These are phyloP conservation scores for Wakefieldia striispora DNA, from an alignment of 768 basidiomycete genomes.

Conservation along the genomic window DNA sequence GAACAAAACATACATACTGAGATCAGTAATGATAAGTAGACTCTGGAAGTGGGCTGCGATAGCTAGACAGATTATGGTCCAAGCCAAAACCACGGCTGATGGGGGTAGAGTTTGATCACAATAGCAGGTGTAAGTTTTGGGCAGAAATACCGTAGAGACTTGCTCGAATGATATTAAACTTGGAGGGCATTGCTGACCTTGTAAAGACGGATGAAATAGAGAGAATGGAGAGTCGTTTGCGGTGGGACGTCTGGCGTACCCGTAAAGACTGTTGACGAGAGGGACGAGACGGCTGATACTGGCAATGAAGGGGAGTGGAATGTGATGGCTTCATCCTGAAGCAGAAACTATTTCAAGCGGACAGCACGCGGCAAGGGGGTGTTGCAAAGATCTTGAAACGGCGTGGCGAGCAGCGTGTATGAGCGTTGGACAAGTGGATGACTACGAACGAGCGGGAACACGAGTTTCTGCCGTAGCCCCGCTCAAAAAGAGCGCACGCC, in stretches of 20 bases:
- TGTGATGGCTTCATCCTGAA: constrained; percentile 31
- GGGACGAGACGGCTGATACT: constrained; percentile 24
- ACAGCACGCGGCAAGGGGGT: constrained; percentile 29
- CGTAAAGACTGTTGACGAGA: constrained; percentile 20
- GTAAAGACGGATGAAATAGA: constrained; percentile 31
- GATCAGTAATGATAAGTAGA: constrained; percentile 70
- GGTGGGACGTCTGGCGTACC: constrained; percentile 32
- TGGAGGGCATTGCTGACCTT: constrained; percentile 56
- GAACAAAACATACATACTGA: constrained; percentile 53
- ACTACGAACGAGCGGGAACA: constrained; percentile 23
- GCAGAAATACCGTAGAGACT: constrained; percentile 59
- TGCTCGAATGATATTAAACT: constrained; percentile 68
- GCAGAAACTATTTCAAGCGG: constrained; percentile 14
- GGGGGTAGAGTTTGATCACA: neutral
- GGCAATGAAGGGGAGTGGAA: constrained; percentile 21
- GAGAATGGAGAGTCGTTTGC: constrained; percentile 32
- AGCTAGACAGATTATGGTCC: constrained; percentile 76
- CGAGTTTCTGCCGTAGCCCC: constrained; percentile 21
- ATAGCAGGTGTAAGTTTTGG: neutral
- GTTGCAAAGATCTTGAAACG: constrained; percentile 22
- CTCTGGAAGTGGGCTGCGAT: constrained; percentile 78
- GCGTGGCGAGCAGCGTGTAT: constrained; percentile 32
- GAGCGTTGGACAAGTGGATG: constrained; percentile 6
- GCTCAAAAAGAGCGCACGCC: constrained; percentile 23
- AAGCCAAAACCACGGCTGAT: constrained; percentile 63